Evolutionary conservation across 352 stramenopile genomes (phyloP).

Genomic region (Plasmopara viticola): DNA sequence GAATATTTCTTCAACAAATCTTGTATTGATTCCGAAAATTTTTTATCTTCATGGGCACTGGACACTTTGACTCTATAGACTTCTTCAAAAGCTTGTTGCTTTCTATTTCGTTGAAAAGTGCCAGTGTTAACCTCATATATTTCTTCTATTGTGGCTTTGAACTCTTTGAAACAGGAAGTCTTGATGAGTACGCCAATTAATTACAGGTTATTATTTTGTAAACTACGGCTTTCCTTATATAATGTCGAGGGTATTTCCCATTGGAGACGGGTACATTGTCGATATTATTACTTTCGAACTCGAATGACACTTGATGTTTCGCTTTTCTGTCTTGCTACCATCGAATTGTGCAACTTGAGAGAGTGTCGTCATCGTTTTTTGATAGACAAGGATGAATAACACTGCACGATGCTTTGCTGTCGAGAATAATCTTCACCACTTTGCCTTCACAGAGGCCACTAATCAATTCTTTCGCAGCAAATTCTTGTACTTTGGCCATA

Average conservation of each 20-base stretch:
- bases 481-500: not conserved
- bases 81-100: too few relatives aligned
- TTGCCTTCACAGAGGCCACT: conserved; percentile 11
- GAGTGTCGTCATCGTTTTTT: not conserved
- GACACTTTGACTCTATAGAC: too few relatives aligned
- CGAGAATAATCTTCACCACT: conserved; percentile 13
- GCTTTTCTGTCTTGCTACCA: too few relatives aligned
- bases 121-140: too few relatives aligned
- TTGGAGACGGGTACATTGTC: not conserved
- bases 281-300: too few relatives aligned
- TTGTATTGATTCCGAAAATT: too few relatives aligned
- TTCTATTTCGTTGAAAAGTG: too few relatives aligned
- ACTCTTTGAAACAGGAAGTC: too few relatives aligned
- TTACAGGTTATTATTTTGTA: conserved; percentile 9
- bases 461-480: conserved; percentile 8
- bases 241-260: conserved; percentile 6
- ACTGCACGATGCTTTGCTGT: conserved; percentile 13
- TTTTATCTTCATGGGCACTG: too few relatives aligned
- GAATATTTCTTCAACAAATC: too few relatives aligned
- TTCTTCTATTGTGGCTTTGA: too few relatives aligned
- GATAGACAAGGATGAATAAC: conserved; percentile 7
- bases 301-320: too few relatives aligned
- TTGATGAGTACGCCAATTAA: conserved; percentile 15
- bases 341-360: conserved; percentile 11
- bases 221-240: conserved; percentile 18